Evolutionary conservation across 768 basidiomycete genomes (phyloP), one percentile per base, ranked within the genome.

Genomic region (Russula sp.): DNA sequence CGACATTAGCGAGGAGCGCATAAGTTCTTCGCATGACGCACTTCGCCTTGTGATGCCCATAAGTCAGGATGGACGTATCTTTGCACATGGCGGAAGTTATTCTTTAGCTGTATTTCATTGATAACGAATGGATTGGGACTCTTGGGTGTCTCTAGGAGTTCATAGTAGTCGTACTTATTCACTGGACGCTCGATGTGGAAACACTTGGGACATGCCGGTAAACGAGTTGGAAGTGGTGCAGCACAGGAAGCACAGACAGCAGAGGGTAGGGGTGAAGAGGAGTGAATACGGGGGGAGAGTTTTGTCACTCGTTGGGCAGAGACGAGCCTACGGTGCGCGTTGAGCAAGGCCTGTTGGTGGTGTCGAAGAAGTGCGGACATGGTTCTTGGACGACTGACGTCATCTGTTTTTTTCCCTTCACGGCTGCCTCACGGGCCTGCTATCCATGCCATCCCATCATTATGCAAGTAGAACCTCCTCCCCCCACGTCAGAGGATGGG

Each of bases 1-100:
- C 10, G 25, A n/a, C 5, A 20, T 58, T 22, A 59, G 25, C 18
- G 49, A 56, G 58, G 35, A 8, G 22, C 9, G 18, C 18, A 16
- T 11, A 9, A 45, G 34, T 14, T 18, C 3, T 11, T 47, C 29
- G 5, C 7, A 35, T 35, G 13, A 22, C 73, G 56, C 65, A 88
- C 89, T 62, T 80, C 73, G 59, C 84, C 83, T 69, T 82, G 79
- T 35, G 83, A 80, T 38, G 84, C 80, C 87, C 90, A 96, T 13
- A 84, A 79, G 71, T 98, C 94, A 0, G 94, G 94, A 75, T 98
- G 94, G 55, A 90, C 85, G 22, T 83, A 75, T 22, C 83, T 78
- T 70, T 96, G 94, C 3, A 88, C 82, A 49, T 80, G 75, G 38
- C 88, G 76, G 71, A 92, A 95, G 34, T 80, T 79, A 39, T 76